Evolutionary conservation across 148 eudicot species (phyloP), one percentile per base, ranked within the genome.

Genomic region (Rhododendron molle): DNA sequence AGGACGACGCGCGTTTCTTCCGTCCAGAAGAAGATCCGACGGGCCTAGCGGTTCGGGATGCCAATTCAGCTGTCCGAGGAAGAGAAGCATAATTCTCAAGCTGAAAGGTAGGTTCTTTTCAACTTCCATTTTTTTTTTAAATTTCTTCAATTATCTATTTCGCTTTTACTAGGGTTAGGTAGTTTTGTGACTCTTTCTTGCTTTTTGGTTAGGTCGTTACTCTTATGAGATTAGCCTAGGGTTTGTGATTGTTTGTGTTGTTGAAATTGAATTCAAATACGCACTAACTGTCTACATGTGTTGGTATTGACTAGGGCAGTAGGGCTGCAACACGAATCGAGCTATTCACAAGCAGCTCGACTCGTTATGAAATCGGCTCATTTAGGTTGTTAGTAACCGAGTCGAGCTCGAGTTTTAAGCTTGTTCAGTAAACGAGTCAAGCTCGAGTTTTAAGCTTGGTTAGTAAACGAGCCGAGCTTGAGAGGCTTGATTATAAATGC

Each of bases 11-110:
- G n/a, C 2, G 88, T 84, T 30, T 78, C 89, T 71, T 88, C 83
- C 86, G 80, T 88, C 47, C 90, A 91, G 91, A 95, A 88, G 94
- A 95, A 94, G 92, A 86, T 90, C 83, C 91, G 91, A 80, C 86
- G 98, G 26, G 98, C 97, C 14, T 96, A 94, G 86, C 87, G 97
- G 34, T 95, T 95, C 78, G 98, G 98, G 26, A 88, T 92, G 87
- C 92, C 98, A 20, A 93, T 95, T n/a, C 87, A 92, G 80, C 82
- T 95, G 26, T 93, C 98, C 3, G 98, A 94, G 84, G 87, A 89
- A 47, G 97, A 92, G 79, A 93, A 96, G 89, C 94, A 94, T 20
- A 90, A 92, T 88, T 94, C 94, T 81, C 90, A 98, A 83, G 95
- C 96, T 7, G 93, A 93, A 83, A 91, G 98, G 98, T 96, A 83